Conservation (phyloP, 345 rosid species). For the Carallia pectinifolia region DNA sequence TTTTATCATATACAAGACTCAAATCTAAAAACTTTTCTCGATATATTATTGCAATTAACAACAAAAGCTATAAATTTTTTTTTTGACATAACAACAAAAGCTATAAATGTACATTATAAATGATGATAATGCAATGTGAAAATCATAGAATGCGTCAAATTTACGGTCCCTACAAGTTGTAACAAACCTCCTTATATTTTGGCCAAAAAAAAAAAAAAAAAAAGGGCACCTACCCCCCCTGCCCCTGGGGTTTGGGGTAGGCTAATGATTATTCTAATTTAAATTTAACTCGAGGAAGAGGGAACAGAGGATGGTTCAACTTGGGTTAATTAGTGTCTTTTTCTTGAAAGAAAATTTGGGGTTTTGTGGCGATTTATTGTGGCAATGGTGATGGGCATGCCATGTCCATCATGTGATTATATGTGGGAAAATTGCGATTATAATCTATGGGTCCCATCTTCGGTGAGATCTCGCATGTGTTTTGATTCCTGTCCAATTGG, state of each 20-base stretch:
- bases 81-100: too few relatives aligned
- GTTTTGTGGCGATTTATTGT: slow-evolving; percentile 11
- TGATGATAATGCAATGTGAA: too few relatives aligned
- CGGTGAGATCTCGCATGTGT: slow-evolving; percentile 44
- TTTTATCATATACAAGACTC: too few relatives aligned
- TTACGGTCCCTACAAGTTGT: too few relatives aligned
- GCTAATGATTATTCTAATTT: slow-evolving; percentile 13
- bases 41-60: too few relatives aligned
- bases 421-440: slow-evolving; percentile 35
- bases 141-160: too few relatives aligned
- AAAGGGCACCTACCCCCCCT: too few relatives aligned
- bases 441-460: slow-evolving; percentile 27
- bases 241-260: slow-evolving; percentile 4
- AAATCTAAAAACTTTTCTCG: too few relatives aligned
- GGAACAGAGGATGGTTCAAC: slow-evolving; percentile 16
- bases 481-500: slow-evolving; percentile 34
- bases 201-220: background rate
- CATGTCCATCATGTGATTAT: slow-evolving; percentile 62
- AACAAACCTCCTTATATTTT: too few relatives aligned
- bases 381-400: slow-evolving; percentile 37
- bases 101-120: too few relatives aligned
- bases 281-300: slow-evolving; percentile 17
- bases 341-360: slow-evolving; percentile 7
- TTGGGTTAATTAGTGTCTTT: slow-evolving; percentile 15
- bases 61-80: too few relatives aligned